Base-by-base conservation (phyloP, 768 basidiomycete species). In the Lanmaoa pseudosensibilis region DNA sequence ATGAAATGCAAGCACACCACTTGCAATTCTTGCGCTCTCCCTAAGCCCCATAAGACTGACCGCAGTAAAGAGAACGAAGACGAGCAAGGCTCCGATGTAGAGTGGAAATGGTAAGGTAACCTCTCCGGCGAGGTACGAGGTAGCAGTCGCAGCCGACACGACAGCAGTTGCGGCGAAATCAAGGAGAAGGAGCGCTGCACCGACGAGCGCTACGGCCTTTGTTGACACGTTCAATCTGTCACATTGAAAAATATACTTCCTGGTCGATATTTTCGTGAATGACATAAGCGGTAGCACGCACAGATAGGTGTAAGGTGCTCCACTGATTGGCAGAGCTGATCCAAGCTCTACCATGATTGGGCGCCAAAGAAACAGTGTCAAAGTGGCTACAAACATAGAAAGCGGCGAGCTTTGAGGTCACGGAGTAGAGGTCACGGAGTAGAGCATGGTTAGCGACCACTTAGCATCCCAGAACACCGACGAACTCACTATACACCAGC, bases 281-380 rank as follows among this genome's bases (percentile, higher is more conserved):
- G 7, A 44, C 27, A 41, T 23, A 32, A 9, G 3, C 18, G 4
- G 10, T 40, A 25, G 11, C 7, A 66, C 81, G 58, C 59, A 86
- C 84, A 87, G 71, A 64, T 87, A 88, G 0, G 83, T 82, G 64
- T 88, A 90, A 5, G 86, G 87, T 9, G 85, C 87, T 1, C 89
- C 89, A 53, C 78, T 83, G 11, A 89, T 78, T 1, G 87, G 85
- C 2, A 90, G 69, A 3, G 88, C 86, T 5, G 84, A 83, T 0
- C 80, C 87, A 10, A 92, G 70, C 65, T 90, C 89, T 59, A 82
- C 79, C 81, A 92, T 84, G 45, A 91, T 79, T 3, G 88, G 88
- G 13, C 86, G 81, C 85, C 87, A 91, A 23, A 90, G 65, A 61
- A 85, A 86, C 4, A 88, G 65, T 1, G 86, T 77, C 32, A 84